Evolutionary conservation across 1,284 basidiomycete species (phyloP), one percentile per base, ranked within the genome.

Genomic region (Rhodotorula mucilaginosa): DNA sequence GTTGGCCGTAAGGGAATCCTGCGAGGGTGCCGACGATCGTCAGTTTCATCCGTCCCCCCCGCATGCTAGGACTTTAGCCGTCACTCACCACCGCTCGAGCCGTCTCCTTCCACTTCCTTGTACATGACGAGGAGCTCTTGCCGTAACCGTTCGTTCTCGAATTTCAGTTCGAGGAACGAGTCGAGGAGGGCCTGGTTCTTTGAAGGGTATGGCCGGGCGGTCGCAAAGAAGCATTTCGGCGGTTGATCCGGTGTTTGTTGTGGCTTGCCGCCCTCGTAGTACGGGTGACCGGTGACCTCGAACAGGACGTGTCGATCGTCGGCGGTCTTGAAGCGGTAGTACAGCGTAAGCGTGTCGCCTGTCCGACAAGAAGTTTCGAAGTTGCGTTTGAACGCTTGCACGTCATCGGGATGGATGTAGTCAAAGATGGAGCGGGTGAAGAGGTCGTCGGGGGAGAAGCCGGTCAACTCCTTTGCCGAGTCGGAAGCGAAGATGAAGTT

Each of bases 191-290:
- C 86, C 34, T 82, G 85, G 77, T 89, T 90, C 72, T 88, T 85
- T 76, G 88, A 88, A 19, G 90, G 89, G 79, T 89, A 90, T 4
- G 90, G 89, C 76, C 87, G 88, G n/a, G 89, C 89, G 77, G 88
- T 86, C 21, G 85, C 86, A 76, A 92, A 88, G 80, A 90, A 86
- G 76, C 87, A 90, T 72, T 84, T 84, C 69, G 70, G 75, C 10
- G 63, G 66, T 21, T 66, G 61, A 12, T 63, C 31, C 61, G 44
- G 39, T 13, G 61, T 54, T 19, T 47, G 39, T 7, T 58, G 46
- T 8, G 57, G 26, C 21, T 56, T 46, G 49, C n/a, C n/a, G 80
- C 48, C 39, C 26, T 62, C 67, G 69, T 84, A 86, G 78, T 88
- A 86, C 2, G 89, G 86, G 73, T 86, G 84, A 4, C 89, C 90